Base-by-base conservation (phyloP, 2,329 filamentous ascomycete species). In the Acephala macrosclerotiorum region DNA sequence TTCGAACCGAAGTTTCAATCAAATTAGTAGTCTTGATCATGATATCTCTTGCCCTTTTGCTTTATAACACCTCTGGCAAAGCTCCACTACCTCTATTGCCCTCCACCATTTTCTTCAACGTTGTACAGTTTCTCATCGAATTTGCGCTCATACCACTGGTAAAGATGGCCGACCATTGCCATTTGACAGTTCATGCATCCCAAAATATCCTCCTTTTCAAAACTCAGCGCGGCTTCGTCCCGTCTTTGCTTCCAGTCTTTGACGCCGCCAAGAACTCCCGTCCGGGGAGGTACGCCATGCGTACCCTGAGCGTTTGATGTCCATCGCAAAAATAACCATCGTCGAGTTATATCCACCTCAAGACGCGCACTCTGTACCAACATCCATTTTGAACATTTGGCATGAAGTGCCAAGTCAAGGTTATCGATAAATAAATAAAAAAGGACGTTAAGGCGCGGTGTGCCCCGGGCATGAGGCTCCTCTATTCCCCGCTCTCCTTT, bases 231-330 rank as follows among this genome's bases (percentile, higher is more conserved):
- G 35, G 33, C 58, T 63, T 60, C 29, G 42, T 64, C 61, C 47
- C 40, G 36, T 59, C 20, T 64, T 36, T 60, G 56, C 47, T 20
- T 60, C 66, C 66, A 68, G 25, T 59, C 26, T 64, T 64, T 61
- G 57, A 55, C 59, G 56, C 45, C 25, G 64, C 66, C 68, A 68
- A 68, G 66, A 16, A 38, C 8, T 45, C 25, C 38, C 59, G 40
- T 53, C 42, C 36, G 61, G 42, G 56, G 61, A 63, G 35, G n/a
- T 63, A 65, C 63, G 66, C 56, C 66, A 67, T 65, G 65, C 65
- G 67, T 66, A 64, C 60, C 47, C 60, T 53, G 33, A 33, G 40
- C 42, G 67, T 70, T 70, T 70, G 68, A 70, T 70, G 36, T 29
- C 49, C 66, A 60, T 62, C 29, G 16, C 56, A 59, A 59, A 35